These are phyloP conservation scores for Candida krabiensis DNA, from an alignment of 805 yeast genomes.

Conservation along the genomic window DNA sequence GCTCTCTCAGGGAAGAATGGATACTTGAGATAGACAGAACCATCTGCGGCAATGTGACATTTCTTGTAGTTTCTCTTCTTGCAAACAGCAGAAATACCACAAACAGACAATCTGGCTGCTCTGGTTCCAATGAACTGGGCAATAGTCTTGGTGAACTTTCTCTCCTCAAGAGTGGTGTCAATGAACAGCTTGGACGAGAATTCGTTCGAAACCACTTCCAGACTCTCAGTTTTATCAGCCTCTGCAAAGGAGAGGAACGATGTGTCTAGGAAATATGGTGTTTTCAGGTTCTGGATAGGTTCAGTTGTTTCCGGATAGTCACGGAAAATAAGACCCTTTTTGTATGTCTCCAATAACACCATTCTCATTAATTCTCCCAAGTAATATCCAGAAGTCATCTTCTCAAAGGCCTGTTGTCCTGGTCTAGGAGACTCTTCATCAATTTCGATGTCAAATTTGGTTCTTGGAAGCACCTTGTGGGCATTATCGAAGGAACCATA, in stretches of 20 bases:
- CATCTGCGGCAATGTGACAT: slow-evolving; percentile 96
- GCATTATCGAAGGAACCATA: slow-evolving; percentile 98
- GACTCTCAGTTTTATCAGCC: slow-evolving; percentile 85
- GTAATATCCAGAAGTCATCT: slow-evolving; percentile 97
- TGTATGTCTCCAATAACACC: slow-evolving; percentile 70
- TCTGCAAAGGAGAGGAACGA: slow-evolving; percentile 85
- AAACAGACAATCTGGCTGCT: slow-evolving; percentile 89
- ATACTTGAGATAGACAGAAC: slow-evolving; percentile 91
- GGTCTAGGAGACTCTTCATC: slow-evolving; percentile 95
- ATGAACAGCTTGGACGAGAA: slow-evolving; percentile 61
- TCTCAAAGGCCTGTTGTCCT: slow-evolving; percentile 94
- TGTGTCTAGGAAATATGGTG: slow-evolving; percentile 80
- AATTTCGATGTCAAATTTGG: slow-evolving; percentile 77
- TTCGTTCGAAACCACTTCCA: slow-evolving; percentile 70
- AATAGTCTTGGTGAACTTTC: slow-evolving; percentile 76
- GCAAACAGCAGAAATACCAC: slow-evolving; percentile 96
- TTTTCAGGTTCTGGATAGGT: slow-evolving; percentile 61
- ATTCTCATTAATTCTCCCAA: slow-evolving; percentile 90
- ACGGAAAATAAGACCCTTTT: slow-evolving; percentile 66
- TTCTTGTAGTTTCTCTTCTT: slow-evolving; percentile 78
- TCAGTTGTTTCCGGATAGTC: slow-evolving; percentile 44
- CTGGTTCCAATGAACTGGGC: slow-evolving; percentile 91
- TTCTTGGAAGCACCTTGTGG: slow-evolving; percentile 84
- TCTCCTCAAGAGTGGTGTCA: slow-evolving; percentile 74
- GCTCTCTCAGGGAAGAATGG: slow-evolving; percentile 94